Conservation (phyloP, 805 yeast species). For the Wickerhamomyces kurtzmanii region DNA sequence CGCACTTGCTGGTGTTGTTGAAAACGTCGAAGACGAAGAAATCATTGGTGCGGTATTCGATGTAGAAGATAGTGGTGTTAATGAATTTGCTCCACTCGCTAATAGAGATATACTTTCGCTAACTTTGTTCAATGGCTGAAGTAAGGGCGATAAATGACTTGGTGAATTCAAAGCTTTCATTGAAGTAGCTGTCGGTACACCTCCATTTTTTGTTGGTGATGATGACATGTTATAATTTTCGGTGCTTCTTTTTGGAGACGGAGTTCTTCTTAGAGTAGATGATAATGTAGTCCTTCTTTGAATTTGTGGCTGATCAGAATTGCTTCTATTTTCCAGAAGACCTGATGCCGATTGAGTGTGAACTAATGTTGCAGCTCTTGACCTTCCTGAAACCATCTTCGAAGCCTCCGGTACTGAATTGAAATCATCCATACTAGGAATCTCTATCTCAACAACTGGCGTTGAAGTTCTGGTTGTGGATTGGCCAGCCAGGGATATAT, state of each 20-base stretch:
- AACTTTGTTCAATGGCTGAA: conserved; percentile 25
- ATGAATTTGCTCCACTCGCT: conserved; percentile 1
- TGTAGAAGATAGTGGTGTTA: conserved; percentile 1
- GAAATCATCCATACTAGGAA: conserved; percentile 53
- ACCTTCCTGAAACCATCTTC: conserved; percentile 10
- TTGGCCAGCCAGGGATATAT: conserved; percentile 5
- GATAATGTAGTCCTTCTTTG: conserved; percentile 13
- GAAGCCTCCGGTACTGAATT: conserved; percentile 10
- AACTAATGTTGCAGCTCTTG: conserved; percentile 19
- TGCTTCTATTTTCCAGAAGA: conserved; percentile 10
- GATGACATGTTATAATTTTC: conserved; percentile 10
- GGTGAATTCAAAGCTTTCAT: conserved; percentile 23
- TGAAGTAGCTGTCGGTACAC: conserved; percentile 25
- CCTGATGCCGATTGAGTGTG: conserved; percentile 13
- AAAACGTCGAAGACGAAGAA: no score
- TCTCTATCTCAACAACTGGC: conserved; percentile 55
- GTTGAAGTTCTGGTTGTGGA: conserved; percentile 33
- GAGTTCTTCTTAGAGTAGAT: conserved; percentile 22
- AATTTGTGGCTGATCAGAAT: conserved; percentile 9
- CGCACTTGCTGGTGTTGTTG: no score
- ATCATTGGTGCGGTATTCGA: conserved; percentile 2
- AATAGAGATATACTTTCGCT: conserved; percentile 9
- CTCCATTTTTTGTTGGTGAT: conserved; percentile 19
- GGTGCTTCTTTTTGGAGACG: conserved; percentile 33
- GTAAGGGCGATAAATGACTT: conserved; percentile 14